These are phyloP conservation scores for Exophiala phaeomuriformis DNA, from an alignment of 2,329 filamentous ascomycete species.

Conservation along the genomic window DNA sequence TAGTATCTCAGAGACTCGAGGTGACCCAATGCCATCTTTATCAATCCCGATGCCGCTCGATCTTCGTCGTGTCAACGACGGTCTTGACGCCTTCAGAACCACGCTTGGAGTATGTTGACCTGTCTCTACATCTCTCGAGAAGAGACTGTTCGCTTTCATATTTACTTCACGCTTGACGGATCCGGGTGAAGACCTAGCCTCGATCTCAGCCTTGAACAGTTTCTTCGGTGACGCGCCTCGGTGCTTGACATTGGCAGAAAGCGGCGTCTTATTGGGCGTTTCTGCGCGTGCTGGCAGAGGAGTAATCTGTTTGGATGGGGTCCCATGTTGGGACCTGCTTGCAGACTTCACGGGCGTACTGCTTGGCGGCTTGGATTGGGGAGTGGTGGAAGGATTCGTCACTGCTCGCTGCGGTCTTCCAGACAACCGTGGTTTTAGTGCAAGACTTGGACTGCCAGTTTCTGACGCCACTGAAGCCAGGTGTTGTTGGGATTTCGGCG, in stretches of 20 bases:
- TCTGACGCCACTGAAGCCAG: conserved; percentile 39
- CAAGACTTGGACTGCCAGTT: conserved; percentile 50
- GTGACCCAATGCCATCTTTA: conserved; percentile 65
- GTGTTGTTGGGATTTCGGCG: conserved; percentile 21
- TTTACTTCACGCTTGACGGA: conserved; percentile 29
- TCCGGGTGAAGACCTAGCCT: conserved; percentile 32
- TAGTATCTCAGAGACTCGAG: conserved; percentile 62
- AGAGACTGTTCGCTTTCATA: conserved; percentile 40
- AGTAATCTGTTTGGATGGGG: conserved; percentile 38
- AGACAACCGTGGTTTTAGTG: conserved; percentile 44
- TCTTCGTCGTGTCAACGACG: conserved; percentile 42
- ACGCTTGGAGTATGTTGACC: conserved; percentile 57
- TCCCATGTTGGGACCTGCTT: conserved; percentile 32
- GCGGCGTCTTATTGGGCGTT: conserved; percentile 47
- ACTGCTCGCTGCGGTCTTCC: conserved; percentile 41
- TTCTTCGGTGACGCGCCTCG: conserved; percentile 46
- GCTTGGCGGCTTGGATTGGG: conserved; percentile 30
- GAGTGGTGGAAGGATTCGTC: conserved; percentile 40
- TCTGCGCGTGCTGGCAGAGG: conserved; percentile 40
- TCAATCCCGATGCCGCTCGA: conserved; percentile 65
- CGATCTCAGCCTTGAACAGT: conserved; percentile 39
- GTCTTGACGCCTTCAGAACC: conserved; percentile 49
- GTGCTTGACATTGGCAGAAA: conserved; percentile 38
- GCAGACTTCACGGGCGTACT: conserved; percentile 27
- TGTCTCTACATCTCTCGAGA: conserved; percentile 48